Base-by-base conservation (phyloP, 2,329 filamentous ascomycete genomes). In the Fusarium sp. region DNA sequence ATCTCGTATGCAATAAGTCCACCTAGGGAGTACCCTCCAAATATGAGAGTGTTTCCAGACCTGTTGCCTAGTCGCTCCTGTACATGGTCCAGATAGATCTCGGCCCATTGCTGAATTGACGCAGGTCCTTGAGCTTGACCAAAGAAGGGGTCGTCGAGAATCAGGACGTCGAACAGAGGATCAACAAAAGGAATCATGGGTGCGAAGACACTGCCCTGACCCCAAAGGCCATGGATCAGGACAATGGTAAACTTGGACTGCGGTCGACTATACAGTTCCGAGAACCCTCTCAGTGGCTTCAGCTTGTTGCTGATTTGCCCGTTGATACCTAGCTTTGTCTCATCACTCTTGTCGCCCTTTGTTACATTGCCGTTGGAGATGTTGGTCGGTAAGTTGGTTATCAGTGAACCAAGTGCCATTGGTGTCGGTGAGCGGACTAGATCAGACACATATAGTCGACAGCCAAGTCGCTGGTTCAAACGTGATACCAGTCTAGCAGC, bases 191-290 rank as follows among this genome's bases (percentile, higher is more conserved):
- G 32, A 40, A 52, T 0, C 32, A 52, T 52, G 22, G 49, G 32
- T 25, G 32, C 16, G 11, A 52, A 52, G 11, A 52, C 32, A 25
- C 49, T 52, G 32, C 30, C 49, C 16, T 52, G 49, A 11, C 49
- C 49, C 49, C 49, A 52, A 38, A 52, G 49, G 20, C 49, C 49
- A 27, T 52, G 49, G 16, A 52, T 27, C 6, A 52, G 49, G 20
- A 52, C 49, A 25, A 52, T 52, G 32, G 49, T 52, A 32, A 52
- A 40, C 49, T 52, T 52, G 22, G 49, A 52, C 32, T 40, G 49
- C 6, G 49, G 22, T 27, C 32, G 49, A n/a, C 22, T 24, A 10
- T 40, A 40, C 8, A 52, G 32, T 27, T 52, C 49, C 49, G 49
- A 52, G 22, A 38, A 38, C 22, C 49, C 20, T 27, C 49, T 52